Percentiles rank a stretch among this genome's conserved stretches.
phyloP scores from a whole-genome alignment of 179 eudicot species.

The Amaranthus tricolor region DNA sequence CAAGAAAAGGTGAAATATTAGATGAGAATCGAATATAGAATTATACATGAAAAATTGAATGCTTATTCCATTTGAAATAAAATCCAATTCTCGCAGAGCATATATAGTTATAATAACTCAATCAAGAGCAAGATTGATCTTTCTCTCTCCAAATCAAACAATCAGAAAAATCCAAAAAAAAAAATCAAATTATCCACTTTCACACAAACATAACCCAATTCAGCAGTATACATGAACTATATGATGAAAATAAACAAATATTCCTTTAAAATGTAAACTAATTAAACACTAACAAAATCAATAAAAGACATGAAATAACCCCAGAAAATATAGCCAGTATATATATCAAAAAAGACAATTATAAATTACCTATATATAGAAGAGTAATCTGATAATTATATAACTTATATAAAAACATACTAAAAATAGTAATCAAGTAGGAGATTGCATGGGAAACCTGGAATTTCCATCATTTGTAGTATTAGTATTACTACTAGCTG shows the following conservation, averaged over 20 bases:
- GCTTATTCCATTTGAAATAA: no score
- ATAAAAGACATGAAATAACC: not conserved
- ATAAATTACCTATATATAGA: conserved; percentile 11
- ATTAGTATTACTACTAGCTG: not conserved
- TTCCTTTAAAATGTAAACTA: not conserved
- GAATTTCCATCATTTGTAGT: conserved; percentile 22
- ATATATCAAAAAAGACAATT: not conserved
- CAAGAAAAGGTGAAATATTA: no score
- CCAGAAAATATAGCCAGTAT: not conserved
- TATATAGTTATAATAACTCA: no score
- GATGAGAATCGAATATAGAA: no score
- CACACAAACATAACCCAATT: not conserved
- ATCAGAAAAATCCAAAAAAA: not conserved
- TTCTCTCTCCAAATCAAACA: not conserved
- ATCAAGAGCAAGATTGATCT: no score
- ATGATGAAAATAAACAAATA: not conserved
- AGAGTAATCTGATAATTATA: not conserved
- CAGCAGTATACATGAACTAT: not conserved
- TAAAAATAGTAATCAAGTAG: not conserved
- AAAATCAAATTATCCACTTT: not conserved
- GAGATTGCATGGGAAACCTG: conserved; percentile 28
- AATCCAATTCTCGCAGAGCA: no score
- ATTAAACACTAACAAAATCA: conserved; percentile 11
- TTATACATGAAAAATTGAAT: no score
- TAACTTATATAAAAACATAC: not conserved